Evolutionary conservation across 371 early-diverging fungal genomes (phyloP), one percentile per base, ranked within the genome.

Genomic region (Apophysomyces variabilis): DNA sequence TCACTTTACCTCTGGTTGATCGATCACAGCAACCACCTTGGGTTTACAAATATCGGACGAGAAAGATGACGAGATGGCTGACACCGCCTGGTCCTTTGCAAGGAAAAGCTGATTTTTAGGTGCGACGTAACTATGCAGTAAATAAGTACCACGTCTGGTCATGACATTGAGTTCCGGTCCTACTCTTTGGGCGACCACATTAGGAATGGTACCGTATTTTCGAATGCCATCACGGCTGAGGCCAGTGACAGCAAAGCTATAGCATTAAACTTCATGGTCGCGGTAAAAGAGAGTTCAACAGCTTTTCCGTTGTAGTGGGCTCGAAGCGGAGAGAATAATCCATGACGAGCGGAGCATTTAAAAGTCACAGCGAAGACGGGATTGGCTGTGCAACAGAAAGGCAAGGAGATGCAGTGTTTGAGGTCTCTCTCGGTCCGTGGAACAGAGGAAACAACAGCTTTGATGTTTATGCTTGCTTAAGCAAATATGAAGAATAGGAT

Each of bases 1-100:
- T 46, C 45, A 57, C 47, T 60, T 32, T 78, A 83, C 83, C 70
- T 73, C 70, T 43, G 80, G 83, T 62, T 83, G 83, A 69, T 80
- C 76, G 38, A 83, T 61, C 16, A 83, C 62, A 41, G 79, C 77
- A 56, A 83, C 67, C 9, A 76, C 58, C 60, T 79, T 73, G 21
- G 77, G 76, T 36, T 73, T 67, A 57, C 83, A 83, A 38, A 79
- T 66, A 65, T 75, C 69, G 18, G 72, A 41, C 9, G 75, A 69
- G 8, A 79, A 72, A 37, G 73, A 67, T 18, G 70, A 64, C 36
- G 72, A 58, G 54, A 77, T 76, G 56, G 59, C 38, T 35, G 67
- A 57, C 58, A 71, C 56, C 13, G 77, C 83, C 38, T 74, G 72
- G 36, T 71, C 61, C 12, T 70, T 66, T 21, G 62, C 62, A 21